phyloP scores from a whole-genome alignment of 352 stramenopile species.

The Lagenidium sp. region DNA sequence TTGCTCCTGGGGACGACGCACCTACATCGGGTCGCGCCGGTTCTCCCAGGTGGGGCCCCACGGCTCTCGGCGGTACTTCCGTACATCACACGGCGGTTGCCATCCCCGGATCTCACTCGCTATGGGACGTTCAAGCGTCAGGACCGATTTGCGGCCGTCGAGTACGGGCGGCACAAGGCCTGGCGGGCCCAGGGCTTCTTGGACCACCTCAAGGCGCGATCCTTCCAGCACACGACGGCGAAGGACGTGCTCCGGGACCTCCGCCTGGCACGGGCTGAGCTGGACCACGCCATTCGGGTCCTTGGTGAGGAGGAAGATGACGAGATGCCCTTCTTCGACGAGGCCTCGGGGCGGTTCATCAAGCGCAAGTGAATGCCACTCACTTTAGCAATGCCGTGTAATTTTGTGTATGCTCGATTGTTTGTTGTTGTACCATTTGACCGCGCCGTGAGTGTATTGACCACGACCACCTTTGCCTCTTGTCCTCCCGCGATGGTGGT shows the following conservation, averaged over 20 bases:
- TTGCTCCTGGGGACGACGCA: constrained; percentile 11
- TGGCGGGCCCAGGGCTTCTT: constrained; percentile 13
- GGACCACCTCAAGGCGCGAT: constrained; percentile 6
- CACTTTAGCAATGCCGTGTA: too few relatives aligned
- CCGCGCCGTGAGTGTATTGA: too few relatives aligned
- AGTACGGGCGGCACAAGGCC: constrained; percentile 17
- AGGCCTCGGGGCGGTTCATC: constrained; percentile 14
- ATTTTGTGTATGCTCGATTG: too few relatives aligned
- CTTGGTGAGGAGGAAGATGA: constrained; percentile 11
- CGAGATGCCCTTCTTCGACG: constrained; percentile 18
- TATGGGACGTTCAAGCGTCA: constrained; percentile 18
- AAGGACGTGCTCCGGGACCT: constrained; percentile 13
- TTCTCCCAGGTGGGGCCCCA: constrained; percentile 6
- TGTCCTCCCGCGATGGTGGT: too few relatives aligned
- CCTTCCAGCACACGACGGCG: constrained; percentile 5
- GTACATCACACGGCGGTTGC: constrained; percentile 12
- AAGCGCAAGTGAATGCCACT: constrained; percentile 9
- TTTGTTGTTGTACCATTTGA: too few relatives aligned
- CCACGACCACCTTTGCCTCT: too few relatives aligned
- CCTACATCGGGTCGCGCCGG: constrained; percentile 12
- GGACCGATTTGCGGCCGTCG: constrained; percentile 12
- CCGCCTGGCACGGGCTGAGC: constrained; percentile 4
- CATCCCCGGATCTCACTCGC: constrained; percentile 13
- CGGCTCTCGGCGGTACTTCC: constrained; percentile 14
- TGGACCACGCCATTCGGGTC: constrained; percentile 16